These are phyloP conservation scores for Lophium mytilinum DNA, from an alignment of 495 filamentous ascomycete species.

Conservation along the genomic window DNA sequence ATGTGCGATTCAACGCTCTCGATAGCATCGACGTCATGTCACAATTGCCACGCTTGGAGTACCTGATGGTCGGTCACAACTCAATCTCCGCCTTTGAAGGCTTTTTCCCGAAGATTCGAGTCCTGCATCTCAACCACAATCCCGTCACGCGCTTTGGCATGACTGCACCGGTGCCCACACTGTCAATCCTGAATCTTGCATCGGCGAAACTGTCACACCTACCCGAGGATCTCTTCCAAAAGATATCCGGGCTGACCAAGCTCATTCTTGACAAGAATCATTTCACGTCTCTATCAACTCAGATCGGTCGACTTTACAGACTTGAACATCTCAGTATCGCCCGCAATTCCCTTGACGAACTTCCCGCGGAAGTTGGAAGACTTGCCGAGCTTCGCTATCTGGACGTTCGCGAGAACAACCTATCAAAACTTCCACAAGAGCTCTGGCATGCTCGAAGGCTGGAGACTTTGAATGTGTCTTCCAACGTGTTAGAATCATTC, in stretches of 20 bases:
- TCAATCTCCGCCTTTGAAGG: slow-evolving; percentile 78
- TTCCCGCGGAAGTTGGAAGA: slow-evolving; percentile 80
- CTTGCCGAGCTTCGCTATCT: slow-evolving; percentile 74
- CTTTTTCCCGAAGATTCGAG: slow-evolving; percentile 73
- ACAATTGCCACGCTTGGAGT: slow-evolving; percentile 75
- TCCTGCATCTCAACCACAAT: slow-evolving; percentile 81
- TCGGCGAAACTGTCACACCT: slow-evolving; percentile 80
- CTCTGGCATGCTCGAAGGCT: slow-evolving; percentile 86
- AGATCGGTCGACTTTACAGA: slow-evolving; percentile 73
- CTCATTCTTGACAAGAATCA: slow-evolving; percentile 92
- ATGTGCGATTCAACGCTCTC: slow-evolving; percentile 87
- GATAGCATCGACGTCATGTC: slow-evolving; percentile 77
- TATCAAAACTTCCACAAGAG: slow-evolving; percentile 79
- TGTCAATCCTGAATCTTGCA: slow-evolving; percentile 79
- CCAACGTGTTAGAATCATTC: slow-evolving; percentile 82
- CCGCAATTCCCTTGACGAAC: slow-evolving; percentile 72
- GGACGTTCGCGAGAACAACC: slow-evolving; percentile 85
- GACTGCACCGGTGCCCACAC: slow-evolving; percentile 61
- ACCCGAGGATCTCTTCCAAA: slow-evolving; percentile 75
- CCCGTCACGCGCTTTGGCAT: slow-evolving; percentile 90
- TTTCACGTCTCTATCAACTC: slow-evolving; percentile 74
- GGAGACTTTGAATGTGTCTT: slow-evolving; percentile 88
- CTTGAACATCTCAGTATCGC: slow-evolving; percentile 91
- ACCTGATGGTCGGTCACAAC: slow-evolving; percentile 84
- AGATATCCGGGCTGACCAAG: slow-evolving; percentile 75